These are phyloP conservation scores for Escallonia herrerae DNA, from an alignment of 129 eudicot species.

Conservation along the genomic window DNA sequence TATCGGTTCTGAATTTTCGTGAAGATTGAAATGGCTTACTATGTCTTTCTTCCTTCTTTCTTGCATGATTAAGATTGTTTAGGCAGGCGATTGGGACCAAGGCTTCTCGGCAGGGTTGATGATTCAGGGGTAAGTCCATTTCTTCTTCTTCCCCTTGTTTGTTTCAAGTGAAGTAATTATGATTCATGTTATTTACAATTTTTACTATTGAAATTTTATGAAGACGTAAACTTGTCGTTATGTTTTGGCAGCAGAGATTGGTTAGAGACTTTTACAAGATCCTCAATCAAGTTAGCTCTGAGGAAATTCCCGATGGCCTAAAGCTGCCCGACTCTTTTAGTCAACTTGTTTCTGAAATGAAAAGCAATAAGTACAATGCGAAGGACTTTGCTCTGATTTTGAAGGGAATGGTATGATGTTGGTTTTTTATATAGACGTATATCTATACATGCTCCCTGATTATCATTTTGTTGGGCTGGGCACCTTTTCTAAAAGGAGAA, in stretches of 20 bases:
- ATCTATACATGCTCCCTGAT: constrained; percentile 5
- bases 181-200: background rate
- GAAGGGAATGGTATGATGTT: constrained; percentile 79
- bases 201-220: background rate
- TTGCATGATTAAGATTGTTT: constrained; percentile 66
- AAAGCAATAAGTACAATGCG: constrained; percentile 67
- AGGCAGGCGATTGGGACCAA: constrained; percentile 98
- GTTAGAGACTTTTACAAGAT: constrained; percentile 77
- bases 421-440: background rate
- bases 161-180: constrained; percentile 4
- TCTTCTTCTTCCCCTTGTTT: background rate
- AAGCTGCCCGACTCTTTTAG: constrained; percentile 80
- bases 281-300: constrained; percentile 78
- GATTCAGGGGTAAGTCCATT: constrained; percentile 78
- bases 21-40: background rate
- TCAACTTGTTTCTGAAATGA: constrained; percentile 84
- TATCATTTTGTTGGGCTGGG: background rate
- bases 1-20: background rate
- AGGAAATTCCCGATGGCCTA: constrained; percentile 60
- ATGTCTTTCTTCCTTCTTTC: constrained; percentile 1
- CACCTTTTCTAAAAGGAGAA: background rate
- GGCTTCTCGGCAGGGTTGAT: constrained; percentile 82
- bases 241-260: constrained; percentile 57
- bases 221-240: constrained; percentile 15
- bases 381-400: constrained; percentile 77